Base-by-base conservation (phyloP, 2,329 filamentous ascomycete species). In the Cordyceps cateniannulata region DNA sequence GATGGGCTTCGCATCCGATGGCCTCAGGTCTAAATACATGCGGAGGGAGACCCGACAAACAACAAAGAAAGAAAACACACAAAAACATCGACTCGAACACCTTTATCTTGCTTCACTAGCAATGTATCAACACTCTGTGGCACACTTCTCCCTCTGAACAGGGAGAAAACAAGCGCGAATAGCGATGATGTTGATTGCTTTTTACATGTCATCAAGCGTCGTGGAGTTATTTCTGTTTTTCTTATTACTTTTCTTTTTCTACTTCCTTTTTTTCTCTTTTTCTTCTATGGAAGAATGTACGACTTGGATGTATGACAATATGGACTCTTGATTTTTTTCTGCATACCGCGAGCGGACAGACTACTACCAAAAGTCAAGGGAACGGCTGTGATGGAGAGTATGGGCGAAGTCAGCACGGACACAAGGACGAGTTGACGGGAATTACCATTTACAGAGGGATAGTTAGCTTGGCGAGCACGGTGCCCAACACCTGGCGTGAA, bases 1-100 rank as follows among this genome's bases (percentile, higher is more conserved):
- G 90, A 96, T 62, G 92, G 91, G 1, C 77, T 98, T 67, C 86
- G 87, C 65, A 81, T 84, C 59, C 80, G 89, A 60, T 93, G 89
- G 89, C 81, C 81, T 3, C 77, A 76, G 4, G 65, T 76, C 20
- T 76, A 62, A 69, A 47, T 24, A 24, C 12, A 14, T 14, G n/a
- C 20, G 24, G 14, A 5, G 25, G 29, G 27, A 44, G 47, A 22
- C 25, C 16, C 6, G 14, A 50, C 42, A 44, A 44, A 51, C 18
- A 35, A n/a, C n/a, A 4, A 53, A 35, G 8, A 49, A 29, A 49
- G 40, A 32, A 14, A 10, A 29, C 45, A 20, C 40, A 20, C 25
- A 51, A 51, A 57, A 53, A 53, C 16, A 8, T 2, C 44, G 52
- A 49, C 10, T 5, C 12, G 22, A 29, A 54, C 29, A 32, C 24